phyloP scores from a whole-genome alignment of 2,329 filamentous ascomycete species.

The Aspergillus sp. region DNA sequence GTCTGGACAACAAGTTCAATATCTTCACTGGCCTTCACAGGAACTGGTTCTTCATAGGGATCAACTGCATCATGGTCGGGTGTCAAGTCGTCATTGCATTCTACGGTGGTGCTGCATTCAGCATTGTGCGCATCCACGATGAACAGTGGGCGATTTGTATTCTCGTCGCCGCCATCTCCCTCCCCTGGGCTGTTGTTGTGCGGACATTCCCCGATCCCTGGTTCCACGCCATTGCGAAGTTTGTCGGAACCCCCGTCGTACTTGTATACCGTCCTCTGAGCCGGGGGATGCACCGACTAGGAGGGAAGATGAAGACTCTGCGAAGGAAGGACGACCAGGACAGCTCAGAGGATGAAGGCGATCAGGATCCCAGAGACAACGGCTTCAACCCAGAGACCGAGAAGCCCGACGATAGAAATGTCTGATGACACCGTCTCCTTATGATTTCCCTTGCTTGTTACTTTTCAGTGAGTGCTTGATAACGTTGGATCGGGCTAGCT shows the following conservation, averaged over 20 bases:
- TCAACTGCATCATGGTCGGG: slow-evolving; percentile 79
- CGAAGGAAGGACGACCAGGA: not conserved
- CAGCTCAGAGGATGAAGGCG: not conserved
- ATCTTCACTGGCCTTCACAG: slow-evolving; percentile 79
- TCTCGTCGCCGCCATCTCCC: slow-evolving; percentile 73
- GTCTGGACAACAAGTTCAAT: slow-evolving; percentile 89
- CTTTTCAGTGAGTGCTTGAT: no score
- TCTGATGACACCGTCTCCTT: not conserved
- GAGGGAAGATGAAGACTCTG: not conserved
- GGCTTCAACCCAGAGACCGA: not conserved
- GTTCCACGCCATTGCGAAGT: slow-evolving; percentile 10
- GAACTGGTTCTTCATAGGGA: slow-evolving; percentile 83
- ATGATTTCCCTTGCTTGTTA: no score
- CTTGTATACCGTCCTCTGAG: slow-evolving; percentile 8
- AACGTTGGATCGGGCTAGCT: no score
- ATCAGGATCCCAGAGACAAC: not conserved
- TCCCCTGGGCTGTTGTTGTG: slow-evolving; percentile 76
- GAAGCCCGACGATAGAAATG: not conserved
- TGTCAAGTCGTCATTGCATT: slow-evolving; percentile 86
- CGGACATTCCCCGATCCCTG: slow-evolving; percentile 70
- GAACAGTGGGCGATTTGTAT: slow-evolving; percentile 83
- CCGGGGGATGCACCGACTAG: slow-evolving; percentile 1
- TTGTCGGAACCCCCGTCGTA: slow-evolving; percentile 11
- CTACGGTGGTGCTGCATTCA: slow-evolving; percentile 76
- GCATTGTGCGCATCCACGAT: slow-evolving; percentile 66